phyloP scores from a whole-genome alignment of 1,139 yeast species.

The Zygotorulaspora mrakii region DNA sequence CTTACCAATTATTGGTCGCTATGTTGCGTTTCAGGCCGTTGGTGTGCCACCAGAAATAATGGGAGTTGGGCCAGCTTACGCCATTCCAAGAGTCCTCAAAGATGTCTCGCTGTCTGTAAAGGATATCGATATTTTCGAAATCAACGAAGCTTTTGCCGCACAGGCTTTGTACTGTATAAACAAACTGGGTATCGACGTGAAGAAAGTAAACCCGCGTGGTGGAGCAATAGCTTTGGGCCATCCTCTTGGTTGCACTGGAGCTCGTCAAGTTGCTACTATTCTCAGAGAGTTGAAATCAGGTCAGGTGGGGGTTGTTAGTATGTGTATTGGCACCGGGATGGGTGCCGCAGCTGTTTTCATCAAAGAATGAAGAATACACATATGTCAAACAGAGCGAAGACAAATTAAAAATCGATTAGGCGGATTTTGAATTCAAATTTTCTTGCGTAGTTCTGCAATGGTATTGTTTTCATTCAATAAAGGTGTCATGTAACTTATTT shows the following conservation, averaged over 20 bases:
- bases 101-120: slow-evolving; percentile 58
- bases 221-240: slow-evolving; percentile 97
- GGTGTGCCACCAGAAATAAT: slow-evolving; percentile 96
- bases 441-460: no score
- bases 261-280: slow-evolving; percentile 88
- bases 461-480: no score
- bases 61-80: slow-evolving; percentile 96
- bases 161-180: slow-evolving; percentile 79
- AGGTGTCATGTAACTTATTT: no score
- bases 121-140: slow-evolving; percentile 75
- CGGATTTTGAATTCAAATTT: no score
- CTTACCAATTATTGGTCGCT: slow-evolving; percentile 67
- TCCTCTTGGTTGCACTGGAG: slow-evolving; percentile 94
- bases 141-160: slow-evolving; percentile 95
- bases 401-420: no score
- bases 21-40: slow-evolving; percentile 66
- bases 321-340: slow-evolving; percentile 99
- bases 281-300: slow-evolving; percentile 75
- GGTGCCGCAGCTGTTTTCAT: slow-evolving; percentile 91
- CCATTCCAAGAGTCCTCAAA: slow-evolving; percentile 77
- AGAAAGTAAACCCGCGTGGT: slow-evolving; percentile 84
- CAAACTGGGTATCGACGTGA: slow-evolving; percentile 59
- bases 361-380: slow-evolving; percentile 48
- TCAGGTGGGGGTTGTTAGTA: slow-evolving; percentile 83
- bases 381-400: no score